Conservation (phyloP, 768 basidiomycete genomes). For the Naganishia vishniacii region DNA sequence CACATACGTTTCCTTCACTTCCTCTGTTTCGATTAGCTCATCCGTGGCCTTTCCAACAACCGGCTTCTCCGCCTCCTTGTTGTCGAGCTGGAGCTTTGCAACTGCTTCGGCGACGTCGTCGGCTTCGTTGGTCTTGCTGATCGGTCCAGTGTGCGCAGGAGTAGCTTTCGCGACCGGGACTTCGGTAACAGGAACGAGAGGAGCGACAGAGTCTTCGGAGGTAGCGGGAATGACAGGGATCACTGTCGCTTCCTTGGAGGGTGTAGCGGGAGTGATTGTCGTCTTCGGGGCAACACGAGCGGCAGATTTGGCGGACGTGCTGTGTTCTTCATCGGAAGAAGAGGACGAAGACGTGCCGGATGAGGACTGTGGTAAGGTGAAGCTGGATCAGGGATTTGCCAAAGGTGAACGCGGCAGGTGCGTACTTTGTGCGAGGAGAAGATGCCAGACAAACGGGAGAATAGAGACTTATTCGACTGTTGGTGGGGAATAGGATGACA, state of each 20-base stretch:
- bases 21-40: not conserved
- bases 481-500: not conserved
- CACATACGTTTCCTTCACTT: conserved; percentile 8
- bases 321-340: not conserved
- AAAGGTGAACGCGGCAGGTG: not conserved
- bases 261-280: conserved; percentile 9
- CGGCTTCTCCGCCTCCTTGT: conserved; percentile 3
- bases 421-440: conserved; percentile 21
- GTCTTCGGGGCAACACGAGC: not conserved
- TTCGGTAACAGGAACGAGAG: not conserved
- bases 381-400: not conserved
- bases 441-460: conserved; percentile 21
- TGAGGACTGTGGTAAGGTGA: not conserved
- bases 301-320: not conserved
- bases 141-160: not conserved
- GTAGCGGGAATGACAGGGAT: not conserved
- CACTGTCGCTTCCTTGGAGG: conserved; percentile 4
- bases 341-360: conserved; percentile 2
- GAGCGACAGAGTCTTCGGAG: not conserved
- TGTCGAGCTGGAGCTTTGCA: conserved; percentile 3
- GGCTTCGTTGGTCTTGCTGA: not conserved
- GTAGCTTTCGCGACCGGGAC: not conserved
- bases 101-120: conserved; percentile 3
- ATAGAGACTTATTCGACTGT: conserved; percentile 16
- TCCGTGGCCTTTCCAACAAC: not conserved